Percentiles rank a stretch among this genome's conserved stretches.
Evolutionary conservation across 768 basidiomycete species (phyloP).

Genomic region (Clathrus columnatus): DNA sequence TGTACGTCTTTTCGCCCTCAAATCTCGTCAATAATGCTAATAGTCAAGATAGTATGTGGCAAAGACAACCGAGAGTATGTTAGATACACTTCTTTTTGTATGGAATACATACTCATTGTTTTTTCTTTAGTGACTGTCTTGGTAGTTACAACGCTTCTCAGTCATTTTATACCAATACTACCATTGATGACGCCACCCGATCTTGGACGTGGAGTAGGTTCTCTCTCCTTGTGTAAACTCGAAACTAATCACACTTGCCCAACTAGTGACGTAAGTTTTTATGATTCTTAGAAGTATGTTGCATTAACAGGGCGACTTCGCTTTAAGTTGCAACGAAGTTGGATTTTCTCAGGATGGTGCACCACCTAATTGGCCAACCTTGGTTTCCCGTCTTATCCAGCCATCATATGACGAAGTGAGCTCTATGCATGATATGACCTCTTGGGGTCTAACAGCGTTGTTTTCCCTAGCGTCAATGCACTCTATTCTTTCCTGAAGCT

Average conservation of each 20-base stretch:
- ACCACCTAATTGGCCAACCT: conserved; percentile 26
- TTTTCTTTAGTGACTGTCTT: conserved; percentile 26
- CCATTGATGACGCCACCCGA: conserved; percentile 44
- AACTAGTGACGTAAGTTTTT: neutral
- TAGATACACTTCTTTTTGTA: neutral
- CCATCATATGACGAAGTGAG: conserved; percentile 47
- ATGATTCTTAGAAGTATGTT: neutral
- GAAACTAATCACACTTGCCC: neutral
- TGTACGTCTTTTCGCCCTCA: neutral
- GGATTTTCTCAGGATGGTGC: conserved; percentile 41
- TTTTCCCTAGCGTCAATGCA: conserved; percentile 61
- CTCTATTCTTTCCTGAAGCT: conserved; percentile 53
- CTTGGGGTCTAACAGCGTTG: neutral
- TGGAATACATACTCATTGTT: neutral
- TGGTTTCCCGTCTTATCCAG: conserved; percentile 48
- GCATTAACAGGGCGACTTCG: conserved; percentile 4
- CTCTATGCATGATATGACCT: neutral
- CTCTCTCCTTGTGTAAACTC: conserved; percentile 6
- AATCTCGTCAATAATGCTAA: neutral
- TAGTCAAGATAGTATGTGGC: conserved; percentile 43
- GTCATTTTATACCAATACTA: conserved; percentile 43
- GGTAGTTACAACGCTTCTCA: conserved; percentile 32
- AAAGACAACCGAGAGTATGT: conserved; percentile 38
- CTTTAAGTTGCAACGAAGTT: conserved; percentile 57
- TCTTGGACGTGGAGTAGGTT: conserved; percentile 70